Percentiles rank a stretch among this genome's conserved stretches.
phyloP scores from a whole-genome alignment of 2,329 filamentous ascomycete genomes.

The Hypoxylon sp. region DNA sequence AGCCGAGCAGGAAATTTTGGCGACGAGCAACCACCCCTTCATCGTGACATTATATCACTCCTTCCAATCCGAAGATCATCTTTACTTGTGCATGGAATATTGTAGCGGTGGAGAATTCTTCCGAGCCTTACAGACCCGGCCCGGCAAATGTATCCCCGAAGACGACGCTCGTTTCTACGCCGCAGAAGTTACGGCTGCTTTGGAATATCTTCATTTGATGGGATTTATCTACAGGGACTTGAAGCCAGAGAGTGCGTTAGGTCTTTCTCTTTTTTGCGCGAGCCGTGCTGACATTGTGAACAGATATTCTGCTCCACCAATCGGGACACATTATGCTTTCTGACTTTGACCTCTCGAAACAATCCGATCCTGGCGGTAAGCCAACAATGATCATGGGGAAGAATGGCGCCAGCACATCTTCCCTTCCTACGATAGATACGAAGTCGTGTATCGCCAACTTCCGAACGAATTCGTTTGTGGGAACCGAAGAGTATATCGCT shows the following conservation, averaged over 20 bases:
- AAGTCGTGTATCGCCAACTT: constrained; percentile 99
- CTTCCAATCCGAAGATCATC: constrained; percentile 98
- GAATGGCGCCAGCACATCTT: constrained; percentile 86
- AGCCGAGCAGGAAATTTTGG: constrained; percentile 97
- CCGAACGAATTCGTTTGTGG: constrained; percentile 97
- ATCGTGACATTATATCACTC: constrained; percentile 99
- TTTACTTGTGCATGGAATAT: constrained; percentile 99
- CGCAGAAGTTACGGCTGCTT: constrained; percentile 93
- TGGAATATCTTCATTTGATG: constrained; percentile 98
- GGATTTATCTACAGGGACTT: constrained; percentile 98
- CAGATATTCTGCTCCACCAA: constrained; percentile 96
- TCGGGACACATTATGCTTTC: constrained; percentile 99
- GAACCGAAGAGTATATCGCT: constrained; percentile 98
- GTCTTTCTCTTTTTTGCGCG: constrained; percentile 29
- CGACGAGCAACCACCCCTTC: constrained; percentile 98
- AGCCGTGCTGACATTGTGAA: constrained; percentile 53
- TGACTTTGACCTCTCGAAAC: constrained; percentile 98
- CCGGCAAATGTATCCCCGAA: constrained; percentile 96
- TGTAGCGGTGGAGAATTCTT: constrained; percentile 99
- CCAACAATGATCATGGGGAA: constrained; percentile 97
- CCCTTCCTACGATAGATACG: constrained; percentile 96
- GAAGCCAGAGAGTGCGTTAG: constrained; percentile 91
- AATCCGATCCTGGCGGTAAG: constrained; percentile 94
- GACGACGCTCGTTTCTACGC: constrained; percentile 98
- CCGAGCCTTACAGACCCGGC: constrained; percentile 92